Evolutionary conservation across 2,329 filamentous ascomycete genomes (phyloP), one percentile per base, ranked within the genome.

Genomic region (Furcasterigmium sp.): DNA sequence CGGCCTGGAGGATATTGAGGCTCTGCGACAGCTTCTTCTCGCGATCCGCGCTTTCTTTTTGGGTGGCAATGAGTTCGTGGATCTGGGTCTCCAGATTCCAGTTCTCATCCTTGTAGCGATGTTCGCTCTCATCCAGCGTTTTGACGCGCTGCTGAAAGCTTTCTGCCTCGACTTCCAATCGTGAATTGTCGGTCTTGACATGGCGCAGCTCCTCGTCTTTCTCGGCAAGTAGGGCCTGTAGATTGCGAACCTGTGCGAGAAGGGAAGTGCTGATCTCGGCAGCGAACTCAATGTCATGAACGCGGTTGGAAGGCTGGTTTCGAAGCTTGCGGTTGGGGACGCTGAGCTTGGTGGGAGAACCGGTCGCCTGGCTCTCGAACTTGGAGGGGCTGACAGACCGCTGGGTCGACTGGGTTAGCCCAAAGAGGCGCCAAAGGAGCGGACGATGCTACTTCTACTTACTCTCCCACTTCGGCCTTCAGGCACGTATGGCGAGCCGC

Each of bases 231-330:
- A 95, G 73, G 3, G 83, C 77, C 63, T 98, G 93, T 43, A 98
- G 68, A 59, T 93, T 90, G 49, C 93, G 85, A 40, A 98, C 87
- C 67, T 97, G 93, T n/a, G 86, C 83, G 41, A 98, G 84, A 41
- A 98, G 74, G 2, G 90, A 95, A 6, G 89, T 95, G 58, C 90
- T 96, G 56, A 98, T 96, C 60, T 98, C 91, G 40, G 93, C 91
- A n/a, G 91, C 93, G 58, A 98, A 95, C 55, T 96, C 90, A 58
- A 98, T 95, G 58, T 98, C 93, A 60, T 97, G 90, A 11, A 95
- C 84, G 41, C 91, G 83, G 59, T 84, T 93, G 9, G 85, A 80
- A 3, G 88, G 87, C 59, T 96, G 91, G 54, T 97, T 97, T 44
- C 93, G 80, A 59, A 93, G 79, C 61, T 91, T 93, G 53, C 91